phyloP scores from a whole-genome alignment of 805 yeast species.

The Jamesozyma lodderae region DNA sequence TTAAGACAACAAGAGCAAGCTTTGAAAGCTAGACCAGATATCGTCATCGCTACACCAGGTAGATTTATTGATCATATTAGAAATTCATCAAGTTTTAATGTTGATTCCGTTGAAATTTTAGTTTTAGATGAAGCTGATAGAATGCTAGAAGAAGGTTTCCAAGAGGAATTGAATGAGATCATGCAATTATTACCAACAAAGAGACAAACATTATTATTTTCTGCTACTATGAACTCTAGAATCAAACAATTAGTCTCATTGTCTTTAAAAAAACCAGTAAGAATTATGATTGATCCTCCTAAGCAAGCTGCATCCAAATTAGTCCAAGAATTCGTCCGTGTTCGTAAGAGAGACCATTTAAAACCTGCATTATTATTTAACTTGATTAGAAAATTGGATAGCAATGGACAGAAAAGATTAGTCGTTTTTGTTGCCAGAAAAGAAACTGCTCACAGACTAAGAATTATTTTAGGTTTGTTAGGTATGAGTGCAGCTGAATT shows the following conservation, averaged over 20 bases:
- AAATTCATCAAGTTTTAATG: conserved; percentile 86
- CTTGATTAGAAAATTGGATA: conserved; percentile 58
- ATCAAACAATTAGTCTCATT: conserved; percentile 82
- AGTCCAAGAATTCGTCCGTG: conserved; percentile 88
- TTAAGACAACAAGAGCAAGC: conserved; percentile 93
- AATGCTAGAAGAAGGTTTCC: conserved; percentile 99
- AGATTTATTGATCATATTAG: conserved; percentile 94
- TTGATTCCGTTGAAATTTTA: conserved; percentile 83
- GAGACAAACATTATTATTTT: conserved; percentile 87
- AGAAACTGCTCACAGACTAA: conserved; percentile 78
- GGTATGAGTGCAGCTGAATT: conserved; percentile 74
- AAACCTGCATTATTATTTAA: conserved; percentile 78
- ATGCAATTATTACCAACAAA: conserved; percentile 77
- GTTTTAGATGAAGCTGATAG: conserved; percentile 98
- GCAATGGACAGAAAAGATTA: conserved; percentile 54
- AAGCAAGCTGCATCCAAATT: conserved; percentile 88
- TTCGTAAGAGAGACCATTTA: conserved; percentile 76
- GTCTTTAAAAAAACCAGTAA: conserved; percentile 81
- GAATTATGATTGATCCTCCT: conserved; percentile 95
- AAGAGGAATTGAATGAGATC: conserved; percentile 86
- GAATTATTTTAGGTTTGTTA: conserved; percentile 64
- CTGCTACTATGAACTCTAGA: conserved; percentile 96
- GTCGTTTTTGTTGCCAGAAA: conserved; percentile 90
- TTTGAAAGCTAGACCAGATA: conserved; percentile 84
- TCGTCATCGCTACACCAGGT: conserved; percentile 98